Base-by-base conservation (phyloP, 192 early-diverging fungal species). In the Phlyctochytrium bullatum region DNA sequence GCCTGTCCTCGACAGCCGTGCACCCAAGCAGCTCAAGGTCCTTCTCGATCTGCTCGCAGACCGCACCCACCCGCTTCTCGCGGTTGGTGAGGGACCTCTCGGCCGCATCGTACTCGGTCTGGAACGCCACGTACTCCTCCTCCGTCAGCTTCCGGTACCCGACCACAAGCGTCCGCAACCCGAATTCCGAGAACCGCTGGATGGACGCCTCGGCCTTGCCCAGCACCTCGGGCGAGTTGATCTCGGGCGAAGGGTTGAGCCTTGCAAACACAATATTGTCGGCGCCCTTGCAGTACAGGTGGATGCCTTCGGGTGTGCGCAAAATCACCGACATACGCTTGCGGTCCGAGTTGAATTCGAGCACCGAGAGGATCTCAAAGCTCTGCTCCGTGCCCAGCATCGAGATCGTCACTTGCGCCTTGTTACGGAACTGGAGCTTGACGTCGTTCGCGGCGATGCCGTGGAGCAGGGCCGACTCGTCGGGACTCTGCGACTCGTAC, bases 251-350 rank as follows among this genome's bases (percentile, higher is more conserved):
- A 6, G 24, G 0, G 36, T 28, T 78, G 35, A 97, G 74, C 29
- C 93, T 86, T 24, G 58, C 89, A 60, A 92, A 75, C 59, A 96
- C 84, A 25, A 93, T 88, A 3, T 92, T 93, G 73, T 96, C 94
- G 1, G 94, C 94, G 29, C 95, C 95, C 80, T 97, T 95, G 75
- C 89, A 90, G 71, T 91, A 86, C 52, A 97, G 72, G 12, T 87
- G 82, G 56, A 94, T 93, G 12, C 62, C 73, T 1, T 88, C 89
- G 2, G 90, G 84, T 61, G 85, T 83, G 30, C 86, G 78, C 59
- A 90, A 81, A 33, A 97, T 80, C 3, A 92, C 84, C 0, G 88
- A 90, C 94, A 95, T 95, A 34, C 94, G 86, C 69, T 97, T 97
- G 24, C 94, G 86, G 54, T 89, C 89, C 54, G 85, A 88, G 0